phyloP scores from a whole-genome alignment of 2,329 filamentous ascomycete species.

The Gliomastix tumulicola region DNA sequence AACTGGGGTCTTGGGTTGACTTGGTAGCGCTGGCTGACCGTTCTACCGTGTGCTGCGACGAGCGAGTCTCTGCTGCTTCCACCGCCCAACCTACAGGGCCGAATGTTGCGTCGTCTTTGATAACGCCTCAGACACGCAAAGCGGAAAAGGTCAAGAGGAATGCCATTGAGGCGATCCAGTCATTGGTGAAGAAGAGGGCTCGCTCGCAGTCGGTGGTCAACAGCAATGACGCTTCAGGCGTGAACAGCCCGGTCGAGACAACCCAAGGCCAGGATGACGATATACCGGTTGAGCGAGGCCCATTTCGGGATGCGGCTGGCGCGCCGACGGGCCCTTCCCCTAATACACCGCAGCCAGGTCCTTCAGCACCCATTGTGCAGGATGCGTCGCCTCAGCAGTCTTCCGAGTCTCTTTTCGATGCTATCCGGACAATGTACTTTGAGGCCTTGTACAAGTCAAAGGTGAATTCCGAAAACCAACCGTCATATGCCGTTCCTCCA shows the following conservation, averaged over 20 bases:
- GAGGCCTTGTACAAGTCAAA: slow-evolving; percentile 57
- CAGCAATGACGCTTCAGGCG: no score
- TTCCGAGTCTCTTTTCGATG: slow-evolving; percentile 48
- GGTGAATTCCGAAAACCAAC: no score
- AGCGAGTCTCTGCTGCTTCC: slow-evolving; percentile 16
- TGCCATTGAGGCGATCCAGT: slow-evolving; percentile 58
- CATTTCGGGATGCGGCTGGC: no score
- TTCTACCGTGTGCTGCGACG: slow-evolving; percentile 32
- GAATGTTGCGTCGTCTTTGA: slow-evolving; percentile 17
- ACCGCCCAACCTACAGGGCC: slow-evolving; percentile 1
- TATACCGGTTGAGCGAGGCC: no score
- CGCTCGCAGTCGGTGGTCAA: slow-evolving; percentile 38
- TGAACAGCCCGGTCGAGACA: no score
- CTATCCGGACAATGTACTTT: slow-evolving; percentile 50
- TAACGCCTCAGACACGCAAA: slow-evolving; percentile 37
- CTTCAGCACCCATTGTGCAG: no score
- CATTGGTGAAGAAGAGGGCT: slow-evolving; percentile 46
- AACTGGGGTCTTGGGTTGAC: slow-evolving; percentile 60
- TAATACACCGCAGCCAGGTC: no score
- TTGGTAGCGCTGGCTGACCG: slow-evolving; percentile 42
- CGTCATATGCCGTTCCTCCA: no score
- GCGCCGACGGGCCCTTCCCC: no score
- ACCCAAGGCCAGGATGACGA: no score
- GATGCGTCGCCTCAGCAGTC: no score
- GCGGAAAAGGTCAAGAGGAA: slow-evolving; percentile 47